These are phyloP conservation scores for Noccaea caerulescens DNA, from an alignment of 345 rosid species.

Conservation along the genomic window DNA sequence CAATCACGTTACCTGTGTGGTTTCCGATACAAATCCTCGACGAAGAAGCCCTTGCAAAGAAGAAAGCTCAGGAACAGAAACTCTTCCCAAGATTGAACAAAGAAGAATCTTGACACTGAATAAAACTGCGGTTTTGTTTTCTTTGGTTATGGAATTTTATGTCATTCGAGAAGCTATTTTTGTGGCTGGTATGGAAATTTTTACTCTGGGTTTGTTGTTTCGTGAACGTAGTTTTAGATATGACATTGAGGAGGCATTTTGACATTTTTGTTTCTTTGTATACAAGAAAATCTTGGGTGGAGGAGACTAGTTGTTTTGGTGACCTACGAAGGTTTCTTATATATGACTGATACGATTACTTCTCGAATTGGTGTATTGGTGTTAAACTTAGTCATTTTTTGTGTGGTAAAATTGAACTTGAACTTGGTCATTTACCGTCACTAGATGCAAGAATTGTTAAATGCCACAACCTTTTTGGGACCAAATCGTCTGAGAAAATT, in stretches of 20 bases:
- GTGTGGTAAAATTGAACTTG: too few relatives aligned
- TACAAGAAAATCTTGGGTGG: too few relatives aligned
- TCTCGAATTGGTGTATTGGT: too few relatives aligned
- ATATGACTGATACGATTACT: too few relatives aligned
- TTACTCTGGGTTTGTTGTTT: background rate
- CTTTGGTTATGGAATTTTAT: background rate
- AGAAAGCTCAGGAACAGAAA: slow-evolving; percentile 67
- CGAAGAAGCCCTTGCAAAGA: slow-evolving; percentile 75
- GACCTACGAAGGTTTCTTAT: too few relatives aligned
- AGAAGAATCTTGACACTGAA: slow-evolving; percentile 59
- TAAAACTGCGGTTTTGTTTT: background rate
- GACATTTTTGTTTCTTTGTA: too few relatives aligned
- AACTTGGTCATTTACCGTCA: too few relatives aligned
- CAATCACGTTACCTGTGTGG: slow-evolving; percentile 74
- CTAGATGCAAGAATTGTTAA: too few relatives aligned
- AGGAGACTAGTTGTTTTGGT: too few relatives aligned
- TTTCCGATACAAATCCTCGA: slow-evolving; percentile 83
- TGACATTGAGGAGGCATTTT: background rate
- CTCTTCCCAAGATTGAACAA: slow-evolving; percentile 60
- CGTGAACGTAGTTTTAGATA: background rate
- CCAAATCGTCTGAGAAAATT: too few relatives aligned
- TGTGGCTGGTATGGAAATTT: background rate
- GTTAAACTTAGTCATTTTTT: too few relatives aligned
- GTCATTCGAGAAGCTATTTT: background rate
- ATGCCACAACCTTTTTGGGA: too few relatives aligned